Conservation (phyloP, 2,329 filamentous ascomycete species). For the Didymella pomorum region DNA sequence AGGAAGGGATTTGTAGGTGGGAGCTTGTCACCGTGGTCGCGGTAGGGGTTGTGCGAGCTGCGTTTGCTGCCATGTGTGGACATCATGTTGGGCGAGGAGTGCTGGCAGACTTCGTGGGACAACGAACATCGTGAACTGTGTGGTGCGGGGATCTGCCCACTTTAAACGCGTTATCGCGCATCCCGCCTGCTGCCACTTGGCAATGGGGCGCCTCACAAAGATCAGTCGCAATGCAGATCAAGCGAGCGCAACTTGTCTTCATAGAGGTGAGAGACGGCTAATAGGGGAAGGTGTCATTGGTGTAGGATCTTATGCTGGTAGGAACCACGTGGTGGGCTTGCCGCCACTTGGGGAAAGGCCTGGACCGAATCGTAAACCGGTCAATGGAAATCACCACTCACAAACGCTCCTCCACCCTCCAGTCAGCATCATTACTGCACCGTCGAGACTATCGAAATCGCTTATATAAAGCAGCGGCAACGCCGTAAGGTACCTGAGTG, state of each 20-base stretch:
- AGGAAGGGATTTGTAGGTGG: conserved; percentile 14
- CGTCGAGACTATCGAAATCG: conserved; percentile 13
- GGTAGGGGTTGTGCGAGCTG: conserved; percentile 21
- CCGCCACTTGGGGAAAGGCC: conserved; percentile 8
- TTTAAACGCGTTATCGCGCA: conserved; percentile 14
- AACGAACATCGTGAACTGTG: conserved; percentile 9
- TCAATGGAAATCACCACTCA: conserved; percentile 16
- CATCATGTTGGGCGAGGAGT: conserved; percentile 15
- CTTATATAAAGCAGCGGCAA: conserved; percentile 9
- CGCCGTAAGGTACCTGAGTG: not conserved
- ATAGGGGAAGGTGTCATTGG: conserved; percentile 8
- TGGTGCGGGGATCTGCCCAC: conserved; percentile 8
- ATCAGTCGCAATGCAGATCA: conserved; percentile 3
- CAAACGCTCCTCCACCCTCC: conserved; percentile 1
- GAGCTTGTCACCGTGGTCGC: conserved; percentile 11
- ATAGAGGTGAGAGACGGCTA: conserved; percentile 1
- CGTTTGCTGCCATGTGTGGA: conserved; percentile 12
- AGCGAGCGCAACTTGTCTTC: conserved; percentile 14
- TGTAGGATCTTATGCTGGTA: not conserved
- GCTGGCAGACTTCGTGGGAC: conserved; percentile 3
- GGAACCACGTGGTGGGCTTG: conserved; percentile 13
- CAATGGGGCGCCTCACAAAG: conserved; percentile 15
- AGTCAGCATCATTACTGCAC: conserved; percentile 19
- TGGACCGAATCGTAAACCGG: conserved; percentile 3
- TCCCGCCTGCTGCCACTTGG: conserved; percentile 12